Evolutionary conservation across 257 asterid species (phyloP).

Genomic region (Petrea volubilis): DNA sequence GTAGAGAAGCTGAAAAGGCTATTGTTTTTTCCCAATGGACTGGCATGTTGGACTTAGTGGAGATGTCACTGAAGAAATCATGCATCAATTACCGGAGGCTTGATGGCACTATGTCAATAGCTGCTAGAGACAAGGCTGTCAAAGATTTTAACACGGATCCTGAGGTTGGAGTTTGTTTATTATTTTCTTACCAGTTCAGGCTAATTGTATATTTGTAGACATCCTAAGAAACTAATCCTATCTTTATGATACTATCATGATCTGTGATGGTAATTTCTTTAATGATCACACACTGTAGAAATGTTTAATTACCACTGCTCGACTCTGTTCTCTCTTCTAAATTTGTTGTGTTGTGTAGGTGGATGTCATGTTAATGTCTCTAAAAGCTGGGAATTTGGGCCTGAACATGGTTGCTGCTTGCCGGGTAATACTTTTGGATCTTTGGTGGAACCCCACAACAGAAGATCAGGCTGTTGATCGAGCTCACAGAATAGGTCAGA

Average conservation of each 20-base stretch:
- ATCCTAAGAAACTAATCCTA: neutral
- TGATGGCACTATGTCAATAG: conserved; percentile 94
- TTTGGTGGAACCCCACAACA: conserved; percentile 99
- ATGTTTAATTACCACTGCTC: neutral
- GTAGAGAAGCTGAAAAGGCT: conserved; percentile 66
- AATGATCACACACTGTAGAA: neutral
- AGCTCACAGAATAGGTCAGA: conserved; percentile 98
- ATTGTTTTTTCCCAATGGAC: conserved; percentile 99
- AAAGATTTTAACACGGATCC: conserved; percentile 87
- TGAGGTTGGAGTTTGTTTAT: conserved; percentile 53
- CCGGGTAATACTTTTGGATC: conserved; percentile 94
- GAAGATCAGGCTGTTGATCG: conserved; percentile 99
- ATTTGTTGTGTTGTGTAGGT: conserved; percentile 56
- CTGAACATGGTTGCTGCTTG: conserved; percentile 99
- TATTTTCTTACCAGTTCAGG: conserved; percentile 9
- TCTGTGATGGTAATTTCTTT: neutral
- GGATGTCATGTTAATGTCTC: conserved; percentile 95
- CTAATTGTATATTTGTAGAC: neutral
- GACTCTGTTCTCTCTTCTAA: neutral
- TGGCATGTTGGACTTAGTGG: conserved; percentile 87
- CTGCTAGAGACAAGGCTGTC: conserved; percentile 94
- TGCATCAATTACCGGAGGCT: conserved; percentile 73
- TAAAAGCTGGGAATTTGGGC: conserved; percentile 98
- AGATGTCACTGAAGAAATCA: conserved; percentile 60
- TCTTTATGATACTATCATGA: neutral